These are phyloP conservation scores for Flammula alnicola DNA, from an alignment of 1,284 basidiomycete species.

Conservation along the genomic window DNA sequence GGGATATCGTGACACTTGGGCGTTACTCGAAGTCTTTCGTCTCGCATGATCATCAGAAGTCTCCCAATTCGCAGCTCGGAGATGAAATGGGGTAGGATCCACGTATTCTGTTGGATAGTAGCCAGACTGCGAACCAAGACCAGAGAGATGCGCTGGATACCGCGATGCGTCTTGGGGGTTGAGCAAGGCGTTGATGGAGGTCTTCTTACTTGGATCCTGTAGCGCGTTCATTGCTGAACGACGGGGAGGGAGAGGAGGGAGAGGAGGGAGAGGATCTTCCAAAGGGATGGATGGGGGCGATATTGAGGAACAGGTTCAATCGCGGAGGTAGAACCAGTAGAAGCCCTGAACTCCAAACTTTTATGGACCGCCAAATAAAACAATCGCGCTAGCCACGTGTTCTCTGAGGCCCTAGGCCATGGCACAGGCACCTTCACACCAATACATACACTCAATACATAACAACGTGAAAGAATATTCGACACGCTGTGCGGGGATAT, in stretches of 20 bases:
- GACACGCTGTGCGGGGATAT: too few relatives aligned
- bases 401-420: slow-evolving; percentile 11
- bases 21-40: slow-evolving; percentile 27
- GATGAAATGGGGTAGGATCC: slow-evolving; percentile 30
- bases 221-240: slow-evolving; percentile 36
- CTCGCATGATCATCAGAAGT: slow-evolving; percentile 26
- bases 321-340: slow-evolving; percentile 21
- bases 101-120: slow-evolving; percentile 22
- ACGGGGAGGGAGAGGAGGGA: slow-evolving; percentile 12
- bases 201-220: slow-evolving; percentile 44
- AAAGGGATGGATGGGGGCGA: background rate
- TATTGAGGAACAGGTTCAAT: slow-evolving; percentile 19
- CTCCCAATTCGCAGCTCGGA: slow-evolving; percentile 43
- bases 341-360: slow-evolving; percentile 15
- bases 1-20: slow-evolving; percentile 20
- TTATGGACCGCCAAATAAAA: slow-evolving; percentile 26
- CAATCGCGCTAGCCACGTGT: slow-evolving; percentile 29
- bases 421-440: too few relatives aligned
- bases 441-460: too few relatives aligned
- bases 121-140: slow-evolving; percentile 24
- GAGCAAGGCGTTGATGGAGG: slow-evolving; percentile 46
- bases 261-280: too few relatives aligned
- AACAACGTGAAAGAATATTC: too few relatives aligned
- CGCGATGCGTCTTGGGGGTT: slow-evolving; percentile 42
- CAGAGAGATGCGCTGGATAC: slow-evolving; percentile 27